Base-by-base conservation (phyloP, 1,284 basidiomycete species). In the Polyporus tsugae region DNA sequence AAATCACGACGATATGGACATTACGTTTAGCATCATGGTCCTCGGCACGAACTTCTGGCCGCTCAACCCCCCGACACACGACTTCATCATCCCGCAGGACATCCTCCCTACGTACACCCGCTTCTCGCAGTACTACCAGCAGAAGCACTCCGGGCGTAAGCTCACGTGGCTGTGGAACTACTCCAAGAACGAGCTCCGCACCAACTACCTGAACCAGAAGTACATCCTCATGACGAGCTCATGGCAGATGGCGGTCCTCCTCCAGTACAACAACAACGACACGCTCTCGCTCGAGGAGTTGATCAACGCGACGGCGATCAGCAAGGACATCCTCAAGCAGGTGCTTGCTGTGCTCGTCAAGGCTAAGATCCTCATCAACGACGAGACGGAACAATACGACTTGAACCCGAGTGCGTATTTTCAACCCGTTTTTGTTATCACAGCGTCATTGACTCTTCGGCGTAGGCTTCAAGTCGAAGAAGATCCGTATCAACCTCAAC, bases 151-250 rank as follows among this genome's bases (percentile, higher is more conserved):
- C 4, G 97, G 97, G 29, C 93, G 98, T 70, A 98, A 98, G 77
- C 86, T 99, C 35, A 97, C 95, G 0, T 99, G 97, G 97, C 82
- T 99, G 22, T 99, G 97, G 97, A 97, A 98, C 78, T 93, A 97
- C 79, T 96, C 93, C 42, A 97, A 97, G 85, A 97, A 96, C 83
- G 98, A 99, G 79, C 86, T 99, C 61, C 90, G 94, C 69, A 96
- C 97, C 67, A 96, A 94, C 77, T 97, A 98, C 81, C 85, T 96
- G 62, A 91, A 91, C 75, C 95, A 97, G 80, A 98, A 98, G 83
- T 97, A 97, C 83, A 97, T 97, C 72, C 86, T 99, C 77, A 95
- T 96, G 90, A 96, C 95, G 67, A 96, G 93, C 75, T 91, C 95
- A 57, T 99, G 96, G 82, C 97, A 99, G 82, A 95, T 95, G 87